These are phyloP conservation scores for Aspergillus cavernicola DNA, from an alignment of 495 filamentous ascomycete species.

Conservation along the genomic window DNA sequence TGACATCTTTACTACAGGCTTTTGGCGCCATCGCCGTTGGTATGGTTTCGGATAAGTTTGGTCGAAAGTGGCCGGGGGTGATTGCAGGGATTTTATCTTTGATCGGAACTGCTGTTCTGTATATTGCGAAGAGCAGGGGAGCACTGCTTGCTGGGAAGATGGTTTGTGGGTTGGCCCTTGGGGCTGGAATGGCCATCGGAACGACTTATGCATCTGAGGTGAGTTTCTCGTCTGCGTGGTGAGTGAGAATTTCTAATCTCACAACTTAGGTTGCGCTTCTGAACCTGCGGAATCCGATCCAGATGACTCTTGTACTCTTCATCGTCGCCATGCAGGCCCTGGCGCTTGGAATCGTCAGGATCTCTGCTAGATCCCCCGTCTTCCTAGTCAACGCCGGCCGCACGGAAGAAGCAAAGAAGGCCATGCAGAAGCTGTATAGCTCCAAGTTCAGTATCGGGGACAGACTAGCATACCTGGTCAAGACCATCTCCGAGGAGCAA, in stretches of 20 bases:
- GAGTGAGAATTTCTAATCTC: neutral
- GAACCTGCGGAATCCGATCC: neutral
- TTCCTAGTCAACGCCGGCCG: neutral
- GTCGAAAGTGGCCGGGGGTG: neutral
- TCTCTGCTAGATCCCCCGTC: conserved; percentile 2
- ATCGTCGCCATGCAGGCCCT: conserved; percentile 3
- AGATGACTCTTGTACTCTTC: neutral
- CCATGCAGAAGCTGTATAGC: conserved; percentile 2
- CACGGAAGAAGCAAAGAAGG: neutral
- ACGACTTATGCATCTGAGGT: conserved; percentile 3
- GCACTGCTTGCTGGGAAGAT: conserved; percentile 4
- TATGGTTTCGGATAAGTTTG: neutral
- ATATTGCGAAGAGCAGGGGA: neutral
- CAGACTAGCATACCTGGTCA: neutral
- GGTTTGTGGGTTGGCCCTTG: conserved; percentile 1
- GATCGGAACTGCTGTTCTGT: neutral
- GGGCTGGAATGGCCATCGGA: conserved; percentile 3
- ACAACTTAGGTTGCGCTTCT: conserved; percentile 1
- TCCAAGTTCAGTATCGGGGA: neutral
- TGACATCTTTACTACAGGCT: conserved; percentile 3
- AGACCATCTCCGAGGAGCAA: conserved; percentile 3
- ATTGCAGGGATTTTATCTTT: neutral
- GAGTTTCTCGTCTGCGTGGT: neutral
- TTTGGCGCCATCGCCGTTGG: neutral
- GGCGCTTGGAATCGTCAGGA: neutral